These are phyloP conservation scores for Citrus medica DNA, from an alignment of 345 rosid genomes.

Conservation along the genomic window DNA sequence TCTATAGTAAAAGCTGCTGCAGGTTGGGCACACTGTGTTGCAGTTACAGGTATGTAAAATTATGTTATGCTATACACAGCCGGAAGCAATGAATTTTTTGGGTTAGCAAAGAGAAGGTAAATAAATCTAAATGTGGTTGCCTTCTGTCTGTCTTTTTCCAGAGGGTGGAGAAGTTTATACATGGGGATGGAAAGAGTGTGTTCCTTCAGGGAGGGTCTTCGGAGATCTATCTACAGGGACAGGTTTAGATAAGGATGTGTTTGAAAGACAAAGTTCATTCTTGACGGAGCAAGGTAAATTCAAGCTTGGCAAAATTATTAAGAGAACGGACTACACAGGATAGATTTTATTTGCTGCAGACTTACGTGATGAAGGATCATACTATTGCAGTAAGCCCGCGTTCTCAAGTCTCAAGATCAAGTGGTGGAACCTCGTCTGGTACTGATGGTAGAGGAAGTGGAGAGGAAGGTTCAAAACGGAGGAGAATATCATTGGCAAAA, in stretches of 20 bases:
- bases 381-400: constrained; percentile 51
- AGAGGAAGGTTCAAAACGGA: constrained; percentile 66
- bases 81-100: not conserved
- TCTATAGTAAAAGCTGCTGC: constrained; percentile 72
- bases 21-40: constrained; percentile 98
- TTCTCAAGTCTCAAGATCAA: constrained; percentile 53
- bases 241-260: constrained; percentile 43
- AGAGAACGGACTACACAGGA: not conserved
- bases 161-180: constrained; percentile 79
- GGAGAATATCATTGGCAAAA: constrained; percentile 60
- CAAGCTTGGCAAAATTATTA: not conserved
- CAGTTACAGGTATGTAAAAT: constrained; percentile 62
- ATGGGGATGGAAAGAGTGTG: constrained; percentile 99
- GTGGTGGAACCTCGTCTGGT: constrained; percentile 42
- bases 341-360: constrained; percentile 14
- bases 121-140: not conserved
- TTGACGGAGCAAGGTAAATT: constrained; percentile 67
- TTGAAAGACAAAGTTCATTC: constrained; percentile 54
- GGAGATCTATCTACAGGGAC: constrained; percentile 44
- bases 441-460: constrained; percentile 45
- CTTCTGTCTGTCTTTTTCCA: constrained; percentile 28
- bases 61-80: not conserved
- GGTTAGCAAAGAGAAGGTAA: not conserved
- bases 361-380: constrained; percentile 11
- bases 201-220: constrained; percentile 81